A percentile compares a stretch with the other conserved stretches of the same genome.
phyloP scores from a whole-genome alignment of 768 basidiomycete species.

The Pholiota conissans region DNA sequence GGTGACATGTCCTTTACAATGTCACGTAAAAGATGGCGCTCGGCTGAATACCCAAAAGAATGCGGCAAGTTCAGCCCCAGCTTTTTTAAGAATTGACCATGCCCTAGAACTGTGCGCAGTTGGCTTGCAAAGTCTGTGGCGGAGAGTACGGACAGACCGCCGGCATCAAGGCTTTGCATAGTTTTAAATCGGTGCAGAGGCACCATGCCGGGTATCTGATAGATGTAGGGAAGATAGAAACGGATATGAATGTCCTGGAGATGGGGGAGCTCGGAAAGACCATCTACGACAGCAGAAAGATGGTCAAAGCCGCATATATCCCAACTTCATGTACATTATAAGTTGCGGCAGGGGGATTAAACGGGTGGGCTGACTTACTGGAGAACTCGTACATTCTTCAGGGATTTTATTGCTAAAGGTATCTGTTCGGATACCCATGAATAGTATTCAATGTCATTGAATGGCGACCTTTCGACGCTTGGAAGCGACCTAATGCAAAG shows the following conservation, averaged over 20 bases:
- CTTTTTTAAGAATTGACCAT: background rate
- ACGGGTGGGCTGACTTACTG: background rate
- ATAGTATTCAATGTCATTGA: background rate
- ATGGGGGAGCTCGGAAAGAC: constrained; percentile 1
- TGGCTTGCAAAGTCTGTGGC: background rate
- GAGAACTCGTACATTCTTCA: constrained; percentile 5
- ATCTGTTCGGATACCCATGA: too few species aligned
- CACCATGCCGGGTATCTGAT: background rate
- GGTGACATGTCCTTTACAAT: background rate
- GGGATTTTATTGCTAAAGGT: constrained; percentile 2
- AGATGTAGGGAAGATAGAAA: background rate
- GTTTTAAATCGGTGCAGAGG: background rate
- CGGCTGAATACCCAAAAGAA: background rate
- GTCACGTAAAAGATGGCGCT: background rate
- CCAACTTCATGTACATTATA: background rate
- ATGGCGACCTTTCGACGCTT: too few species aligned
- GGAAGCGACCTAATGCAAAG: background rate
- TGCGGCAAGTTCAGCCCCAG: background rate
- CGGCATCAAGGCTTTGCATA: background rate
- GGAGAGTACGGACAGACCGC: background rate
- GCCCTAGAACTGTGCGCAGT: background rate
- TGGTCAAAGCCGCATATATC: background rate
- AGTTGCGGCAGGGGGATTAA: background rate
- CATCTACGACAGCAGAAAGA: constrained; percentile 1
- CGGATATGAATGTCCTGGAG: constrained; percentile 1